phyloP scores from a whole-genome alignment of 2,329 filamentous ascomycete genomes.

The Penicillium sp. region DNA sequence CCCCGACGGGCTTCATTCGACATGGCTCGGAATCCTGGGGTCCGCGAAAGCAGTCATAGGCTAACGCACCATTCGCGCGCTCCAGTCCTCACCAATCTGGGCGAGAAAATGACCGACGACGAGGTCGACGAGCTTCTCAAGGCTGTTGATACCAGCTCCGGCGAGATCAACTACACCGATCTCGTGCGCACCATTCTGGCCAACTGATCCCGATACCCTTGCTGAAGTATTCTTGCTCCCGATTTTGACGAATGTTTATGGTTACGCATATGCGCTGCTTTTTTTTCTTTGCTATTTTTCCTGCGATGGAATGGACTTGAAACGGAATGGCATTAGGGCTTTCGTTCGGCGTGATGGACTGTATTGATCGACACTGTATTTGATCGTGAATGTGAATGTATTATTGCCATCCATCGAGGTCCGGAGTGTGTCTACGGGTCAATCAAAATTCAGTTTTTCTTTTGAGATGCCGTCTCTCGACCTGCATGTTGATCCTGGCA shows the following conservation, averaged over 20 bases:
- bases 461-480: too few species aligned
- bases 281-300: slow-evolving; percentile 9
- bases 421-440: too few species aligned
- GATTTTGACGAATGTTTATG: background rate
- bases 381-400: too few species aligned
- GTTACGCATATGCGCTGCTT: slow-evolving; percentile 10
- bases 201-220: slow-evolving; percentile 54
- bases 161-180: slow-evolving; percentile 96
- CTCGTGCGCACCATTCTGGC: slow-evolving; percentile 83
- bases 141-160: slow-evolving; percentile 91
- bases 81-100: slow-evolving; percentile 85
- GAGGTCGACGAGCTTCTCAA: slow-evolving; percentile 99
- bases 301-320: background rate
- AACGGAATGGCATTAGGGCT: too few species aligned
- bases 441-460: too few species aligned
- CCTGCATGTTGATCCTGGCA: too few species aligned
- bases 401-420: too few species aligned
- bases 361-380: slow-evolving; percentile 10
- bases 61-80: slow-evolving; percentile 6
- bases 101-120: slow-evolving; percentile 99
- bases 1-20: background rate
- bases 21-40: too few species aligned
- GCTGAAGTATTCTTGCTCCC: too few species aligned
- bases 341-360: background rate
- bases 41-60: too few species aligned